Evolutionary conservation across 495 filamentous ascomycete genomes (phyloP), one percentile per base, ranked within the genome.

Genomic region (Zalerion maritima): DNA sequence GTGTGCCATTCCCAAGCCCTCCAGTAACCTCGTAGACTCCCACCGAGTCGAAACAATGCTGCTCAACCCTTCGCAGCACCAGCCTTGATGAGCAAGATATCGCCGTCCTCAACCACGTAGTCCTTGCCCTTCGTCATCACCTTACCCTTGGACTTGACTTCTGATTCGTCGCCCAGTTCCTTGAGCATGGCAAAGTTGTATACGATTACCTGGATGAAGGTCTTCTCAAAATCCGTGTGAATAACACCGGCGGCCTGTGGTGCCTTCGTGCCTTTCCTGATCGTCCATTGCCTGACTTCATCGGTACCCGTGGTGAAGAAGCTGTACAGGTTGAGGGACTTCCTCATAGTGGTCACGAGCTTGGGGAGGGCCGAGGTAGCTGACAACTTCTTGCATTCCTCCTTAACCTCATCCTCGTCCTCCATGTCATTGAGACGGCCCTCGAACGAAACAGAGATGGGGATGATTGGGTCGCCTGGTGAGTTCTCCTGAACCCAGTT

Each of bases 121-220:
- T 99, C 91, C 64, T 99, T 99, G 40, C 91, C 91, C 68, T 96
- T 99, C 36, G 91, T 96, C 75, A 94, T 77, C 31, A 96, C 49
- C 64, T 99, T 99, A 39, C 91, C 91, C 44, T 80, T 82, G 12
- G 91, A 75, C 67, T 83, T 92, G 36, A 94, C 79, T 29, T 73
- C 70, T 12, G 69, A 64, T 58, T 99, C 91, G 48, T 93, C 85
- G 17, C 85, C 87, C 18, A 78, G 59, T 57, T 93, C 86, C 57
- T 74, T 80, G 28, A 96, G 63, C 5, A 66, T 54, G 14, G 41
- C 58, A 60, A 73, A 96, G 61, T 91, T 94, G 59, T 80, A 94
- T 25, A 92, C 80, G 36, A 99, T 65, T 18, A 67, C 81, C 60
- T 99, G 91, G 43, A 99, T 99, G 60, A 99, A 99, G 0, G 91